Conservation (phyloP, 2,329 filamentous ascomycete species). For the Fusarium sp. region DNA sequence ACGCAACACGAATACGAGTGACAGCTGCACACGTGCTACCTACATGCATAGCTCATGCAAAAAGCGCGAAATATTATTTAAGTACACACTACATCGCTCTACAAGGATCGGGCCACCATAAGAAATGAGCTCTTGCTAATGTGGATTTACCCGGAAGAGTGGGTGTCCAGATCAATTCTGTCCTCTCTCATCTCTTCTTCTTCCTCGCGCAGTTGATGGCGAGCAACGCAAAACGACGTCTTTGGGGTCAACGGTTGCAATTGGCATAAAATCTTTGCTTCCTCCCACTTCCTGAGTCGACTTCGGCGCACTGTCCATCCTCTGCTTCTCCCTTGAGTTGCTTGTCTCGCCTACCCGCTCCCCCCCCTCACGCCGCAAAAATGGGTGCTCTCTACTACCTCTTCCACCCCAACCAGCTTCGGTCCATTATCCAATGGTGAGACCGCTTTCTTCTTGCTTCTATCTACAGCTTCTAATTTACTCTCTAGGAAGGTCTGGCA, state of each 20-base stretch:
- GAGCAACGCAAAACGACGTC: conserved; percentile 35
- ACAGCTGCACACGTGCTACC: background rate
- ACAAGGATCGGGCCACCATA: conserved; percentile 33
- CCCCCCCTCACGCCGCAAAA: conserved; percentile 45
- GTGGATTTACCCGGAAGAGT: conserved; percentile 46
- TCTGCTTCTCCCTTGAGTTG: conserved; percentile 8
- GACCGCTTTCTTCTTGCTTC: conserved; percentile 31
- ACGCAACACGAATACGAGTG: background rate
- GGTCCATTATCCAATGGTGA: conserved; percentile 90
- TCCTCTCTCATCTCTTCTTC: conserved; percentile 27
- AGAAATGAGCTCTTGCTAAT: conserved; percentile 46
- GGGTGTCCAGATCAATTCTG: conserved; percentile 36
- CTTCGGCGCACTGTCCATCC: conserved; percentile 34
- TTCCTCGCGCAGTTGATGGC: conserved; percentile 33
- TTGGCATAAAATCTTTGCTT: conserved; percentile 35
- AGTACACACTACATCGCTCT: conserved; percentile 18
- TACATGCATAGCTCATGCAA: conserved; percentile 3
- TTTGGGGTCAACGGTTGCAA: conserved; percentile 34
- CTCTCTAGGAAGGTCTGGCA: conserved; percentile 90
- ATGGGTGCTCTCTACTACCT: conserved; percentile 78
- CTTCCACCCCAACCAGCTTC: conserved; percentile 81
- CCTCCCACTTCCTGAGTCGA: conserved; percentile 24
- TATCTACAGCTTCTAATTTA: conserved; percentile 7
- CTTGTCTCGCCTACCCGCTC: conserved; percentile 1
- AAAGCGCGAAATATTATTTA: conserved; percentile 20